These are phyloP conservation scores for Cystobasidiaceae sp. DNA, from an alignment of 1,284 basidiomycete genomes.

Conservation along the genomic window DNA sequence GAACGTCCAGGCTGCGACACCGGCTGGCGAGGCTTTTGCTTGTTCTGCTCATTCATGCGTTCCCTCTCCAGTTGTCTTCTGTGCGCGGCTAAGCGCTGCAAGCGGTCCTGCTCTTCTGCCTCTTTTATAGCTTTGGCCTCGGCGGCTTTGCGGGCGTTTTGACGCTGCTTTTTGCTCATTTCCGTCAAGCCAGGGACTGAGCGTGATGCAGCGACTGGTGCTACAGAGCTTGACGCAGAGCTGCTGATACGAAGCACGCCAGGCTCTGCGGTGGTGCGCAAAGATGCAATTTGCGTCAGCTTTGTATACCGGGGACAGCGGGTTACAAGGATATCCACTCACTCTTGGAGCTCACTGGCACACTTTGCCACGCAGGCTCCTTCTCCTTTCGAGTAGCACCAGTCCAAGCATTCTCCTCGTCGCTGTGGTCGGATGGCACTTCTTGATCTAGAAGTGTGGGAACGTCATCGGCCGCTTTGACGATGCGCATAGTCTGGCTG, in stretches of 20 bases:
- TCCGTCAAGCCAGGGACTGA: conserved; percentile 19
- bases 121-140: conserved; percentile 41
- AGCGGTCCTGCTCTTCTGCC: conserved; percentile 37
- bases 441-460: conserved; percentile 4
- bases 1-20: not conserved
- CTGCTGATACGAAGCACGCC: not conserved
- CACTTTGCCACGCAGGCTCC: conserved; percentile 25
- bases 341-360: conserved; percentile 12
- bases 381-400: not conserved
- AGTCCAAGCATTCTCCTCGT: not conserved
- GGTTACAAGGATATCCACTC: not conserved
- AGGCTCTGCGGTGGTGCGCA: conserved; percentile 1
- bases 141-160: conserved; percentile 40
- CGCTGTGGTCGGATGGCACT: not conserved
- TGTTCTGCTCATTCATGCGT: conserved; percentile 29
- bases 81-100: conserved; percentile 39
- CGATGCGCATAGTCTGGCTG: conserved; percentile 27
- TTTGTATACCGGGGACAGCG: not conserved
- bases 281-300: not conserved
- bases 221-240: not conserved
- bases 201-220: not conserved
- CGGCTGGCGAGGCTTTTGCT: not conserved
- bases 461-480: not conserved
- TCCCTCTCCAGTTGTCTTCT: conserved; percentile 36
- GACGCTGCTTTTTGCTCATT: conserved; percentile 40